Evolutionary conservation across 768 basidiomycete genomes (phyloP).

Genomic region (Macrolepiota fuliginosa): DNA sequence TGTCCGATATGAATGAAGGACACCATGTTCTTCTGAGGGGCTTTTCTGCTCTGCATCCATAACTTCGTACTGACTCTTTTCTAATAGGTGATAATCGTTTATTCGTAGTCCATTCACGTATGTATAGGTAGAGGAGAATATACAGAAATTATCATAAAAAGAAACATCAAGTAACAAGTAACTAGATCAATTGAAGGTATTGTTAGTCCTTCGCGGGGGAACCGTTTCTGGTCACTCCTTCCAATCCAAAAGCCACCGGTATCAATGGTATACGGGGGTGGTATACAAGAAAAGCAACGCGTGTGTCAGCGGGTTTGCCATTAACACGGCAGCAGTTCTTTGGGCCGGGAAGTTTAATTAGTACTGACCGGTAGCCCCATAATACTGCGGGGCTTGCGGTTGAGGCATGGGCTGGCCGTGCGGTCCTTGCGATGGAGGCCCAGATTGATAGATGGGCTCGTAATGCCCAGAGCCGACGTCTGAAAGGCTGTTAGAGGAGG

Average conservation of each 20-base stretch:
- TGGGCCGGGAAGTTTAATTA: background rate
- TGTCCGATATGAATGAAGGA: slow-evolving; percentile 69
- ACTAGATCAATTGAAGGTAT: background rate
- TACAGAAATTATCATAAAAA: background rate
- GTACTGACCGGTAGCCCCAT: slow-evolving; percentile 39
- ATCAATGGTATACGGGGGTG: background rate
- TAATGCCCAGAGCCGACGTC: slow-evolving; percentile 42
- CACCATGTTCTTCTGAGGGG: slow-evolving; percentile 47
- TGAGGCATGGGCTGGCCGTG: slow-evolving; percentile 11
- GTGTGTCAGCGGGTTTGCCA: background rate
- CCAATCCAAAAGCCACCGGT: background rate
- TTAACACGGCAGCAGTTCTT: background rate
- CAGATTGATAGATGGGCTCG: slow-evolving; percentile 33
- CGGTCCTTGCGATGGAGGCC: slow-evolving; percentile 16
- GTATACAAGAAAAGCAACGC: background rate
- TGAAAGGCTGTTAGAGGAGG: slow-evolving; percentile 14
- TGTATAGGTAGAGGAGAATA: background rate
- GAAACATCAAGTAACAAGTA: background rate
- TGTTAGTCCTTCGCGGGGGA: background rate
- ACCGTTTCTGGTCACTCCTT: background rate
- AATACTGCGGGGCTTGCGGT: slow-evolving; percentile 32
- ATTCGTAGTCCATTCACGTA: background rate
- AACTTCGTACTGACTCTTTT: background rate
- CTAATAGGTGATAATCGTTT: background rate
- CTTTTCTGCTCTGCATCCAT: background rate